Base-by-base conservation (phyloP, 1,284 basidiomycete species). In the Fistulinella staudtii region DNA sequence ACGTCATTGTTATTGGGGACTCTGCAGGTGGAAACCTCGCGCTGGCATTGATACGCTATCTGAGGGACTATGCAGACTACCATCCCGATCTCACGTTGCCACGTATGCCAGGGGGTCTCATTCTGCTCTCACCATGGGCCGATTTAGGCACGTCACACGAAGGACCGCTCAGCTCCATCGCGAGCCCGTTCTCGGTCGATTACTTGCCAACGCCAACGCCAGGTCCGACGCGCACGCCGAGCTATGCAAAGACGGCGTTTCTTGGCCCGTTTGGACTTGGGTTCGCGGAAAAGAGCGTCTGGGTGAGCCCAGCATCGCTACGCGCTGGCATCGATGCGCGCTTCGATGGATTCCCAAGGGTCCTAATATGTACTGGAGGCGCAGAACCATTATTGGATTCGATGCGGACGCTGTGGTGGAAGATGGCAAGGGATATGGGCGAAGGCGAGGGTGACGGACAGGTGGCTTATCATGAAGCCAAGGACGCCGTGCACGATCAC, bases 1-100 rank as follows among this genome's bases (percentile, higher is more conserved):
- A 82, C 82, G n/a, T n/a, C n/a, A n/a, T n/a, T n/a, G n/a, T n/a
- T 37, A 37, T 85, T 1, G 84, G 82, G 2, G 80, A 84, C 53
- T 78, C 74, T 6, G 80, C 82, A 0, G 85, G 84, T 1, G 82
- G 73, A 0, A 76, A 81, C 50, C 65, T 84, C 7, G 76, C 74
- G 0, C 54, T 79, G 7, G 75, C 76, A 3, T 53, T 76, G 22
- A 53, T 61, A 5, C 65, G 70, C 0, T 76, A 74, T 53, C 50
- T 75, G 15, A 52, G 68, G 25, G 56, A 65, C 38, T 47, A 46
- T 25, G n/a, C n/a, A n/a, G n/a, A n/a, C n/a, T n/a, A n/a, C n/a
- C 43, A 54, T 17, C 43, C 49, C 2, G 52, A 55, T 23, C 27
- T 50, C 34, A 36, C 35, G 8, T 41, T 63, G 10, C 61, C 60